Percentiles rank a stretch among this genome's conserved stretches.
Conservation (phyloP, 2,329 filamentous ascomycete species). For the Trichothecium sympodiale region DNA sequence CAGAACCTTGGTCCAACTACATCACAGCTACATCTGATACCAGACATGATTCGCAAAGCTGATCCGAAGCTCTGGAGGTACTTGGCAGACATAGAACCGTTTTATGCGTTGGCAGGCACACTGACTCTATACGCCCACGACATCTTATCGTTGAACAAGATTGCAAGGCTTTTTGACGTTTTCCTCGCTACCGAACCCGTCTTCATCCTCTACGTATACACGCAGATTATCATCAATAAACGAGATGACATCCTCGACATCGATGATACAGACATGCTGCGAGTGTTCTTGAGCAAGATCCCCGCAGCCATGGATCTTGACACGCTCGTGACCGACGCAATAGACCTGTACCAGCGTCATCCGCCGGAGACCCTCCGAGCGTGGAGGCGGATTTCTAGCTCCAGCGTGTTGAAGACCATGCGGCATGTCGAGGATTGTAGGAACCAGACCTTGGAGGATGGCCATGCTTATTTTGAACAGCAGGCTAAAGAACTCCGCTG, state of each 20-base stretch:
- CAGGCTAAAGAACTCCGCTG: slow-evolving; percentile 65
- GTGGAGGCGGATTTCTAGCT: slow-evolving; percentile 62
- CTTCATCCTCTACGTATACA: slow-evolving; percentile 84
- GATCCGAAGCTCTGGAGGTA: slow-evolving; percentile 65
- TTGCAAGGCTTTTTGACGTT: slow-evolving; percentile 85
- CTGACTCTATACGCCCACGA: slow-evolving; percentile 96
- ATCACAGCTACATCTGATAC: slow-evolving; percentile 77
- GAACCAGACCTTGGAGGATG: slow-evolving; percentile 52
- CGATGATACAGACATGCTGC: slow-evolving; percentile 90
- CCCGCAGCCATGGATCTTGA: slow-evolving; percentile 76
- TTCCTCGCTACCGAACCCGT: slow-evolving; percentile 79
- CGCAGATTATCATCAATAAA: slow-evolving; percentile 72
- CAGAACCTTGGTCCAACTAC: slow-evolving; percentile 73
- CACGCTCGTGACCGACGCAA: slow-evolving; percentile 55
- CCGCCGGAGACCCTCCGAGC: slow-evolving; percentile 63
- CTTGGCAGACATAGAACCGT: slow-evolving; percentile 69
- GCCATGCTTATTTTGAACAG: slow-evolving; percentile 53
- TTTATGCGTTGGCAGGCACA: slow-evolving; percentile 87
- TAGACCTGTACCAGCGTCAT: slow-evolving; percentile 48
- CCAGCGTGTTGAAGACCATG: slow-evolving; percentile 80
- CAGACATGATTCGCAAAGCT: slow-evolving; percentile 62
- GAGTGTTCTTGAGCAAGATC: slow-evolving; percentile 77
- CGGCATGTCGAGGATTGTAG: slow-evolving; percentile 37
- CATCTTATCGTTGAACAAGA: slow-evolving; percentile 79
- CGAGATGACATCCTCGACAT: slow-evolving; percentile 78